Evolutionary conservation across 2,329 filamentous ascomycete genomes (phyloP).

Genomic region (Waltergamsia citrina): DNA sequence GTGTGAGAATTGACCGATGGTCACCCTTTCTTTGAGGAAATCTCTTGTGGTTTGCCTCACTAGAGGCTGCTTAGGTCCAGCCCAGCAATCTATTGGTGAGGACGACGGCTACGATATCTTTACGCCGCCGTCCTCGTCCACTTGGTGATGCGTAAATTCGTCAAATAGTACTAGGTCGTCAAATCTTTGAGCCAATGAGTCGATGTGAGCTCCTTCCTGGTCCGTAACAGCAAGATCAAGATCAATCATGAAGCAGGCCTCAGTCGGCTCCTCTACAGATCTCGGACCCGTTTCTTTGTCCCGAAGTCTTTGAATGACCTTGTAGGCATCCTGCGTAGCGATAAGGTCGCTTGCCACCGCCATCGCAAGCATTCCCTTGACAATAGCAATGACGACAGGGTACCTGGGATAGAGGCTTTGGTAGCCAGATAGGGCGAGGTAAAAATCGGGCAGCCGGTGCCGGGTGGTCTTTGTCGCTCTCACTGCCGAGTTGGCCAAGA

Average conservation of each 20-base stretch:
- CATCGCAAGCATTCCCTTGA: constrained; percentile 6
- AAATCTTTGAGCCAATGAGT: constrained; percentile 6
- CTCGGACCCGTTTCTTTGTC: background rate
- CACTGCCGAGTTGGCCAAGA: constrained; percentile 5
- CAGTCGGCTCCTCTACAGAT: background rate
- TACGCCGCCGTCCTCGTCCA: constrained; percentile 1
- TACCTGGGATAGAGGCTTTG: constrained; percentile 4
- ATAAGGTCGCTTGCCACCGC: constrained; percentile 3
- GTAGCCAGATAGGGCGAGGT: constrained; percentile 5
- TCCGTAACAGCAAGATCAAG: constrained; percentile 6
- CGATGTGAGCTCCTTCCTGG: constrained; percentile 1
- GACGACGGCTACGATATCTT: background rate
- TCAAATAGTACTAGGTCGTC: constrained; percentile 8
- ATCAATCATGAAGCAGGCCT: constrained; percentile 6
- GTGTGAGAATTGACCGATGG: too few species aligned
- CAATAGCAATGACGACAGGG: constrained; percentile 3
- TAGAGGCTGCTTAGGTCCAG: background rate
- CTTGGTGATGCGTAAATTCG: constrained; percentile 3
- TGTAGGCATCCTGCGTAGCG: constrained; percentile 4
- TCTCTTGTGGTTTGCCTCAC: background rate
- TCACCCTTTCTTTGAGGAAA: too few species aligned
- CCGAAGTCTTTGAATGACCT: background rate
- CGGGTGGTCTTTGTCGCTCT: background rate
- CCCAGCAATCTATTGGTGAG: background rate
- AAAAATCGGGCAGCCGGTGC: constrained; percentile 2